A percentile compares a stretch with the other conserved stretches of the same genome.
phyloP scores from a whole-genome alignment of 2,329 filamentous ascomycete species.

The Annulohypoxylon truncatum region DNA sequence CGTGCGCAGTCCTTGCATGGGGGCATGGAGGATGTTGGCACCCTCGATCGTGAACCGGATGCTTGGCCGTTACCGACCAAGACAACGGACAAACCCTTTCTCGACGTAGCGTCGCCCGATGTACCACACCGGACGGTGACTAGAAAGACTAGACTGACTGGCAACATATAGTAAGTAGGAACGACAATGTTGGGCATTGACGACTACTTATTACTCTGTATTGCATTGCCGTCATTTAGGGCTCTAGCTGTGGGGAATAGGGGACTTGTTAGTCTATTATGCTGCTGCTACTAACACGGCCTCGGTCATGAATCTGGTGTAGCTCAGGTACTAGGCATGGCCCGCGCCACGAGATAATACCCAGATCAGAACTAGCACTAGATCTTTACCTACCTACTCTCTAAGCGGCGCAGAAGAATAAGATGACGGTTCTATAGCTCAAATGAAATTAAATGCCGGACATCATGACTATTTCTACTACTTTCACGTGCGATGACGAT shows the following conservation, averaged over 20 bases:
- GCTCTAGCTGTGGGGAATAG: not conserved
- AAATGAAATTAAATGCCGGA: not conserved
- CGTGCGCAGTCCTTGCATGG: conserved; percentile 4
- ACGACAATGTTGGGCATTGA: not conserved
- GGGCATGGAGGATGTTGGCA: not conserved
- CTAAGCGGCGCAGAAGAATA: not conserved
- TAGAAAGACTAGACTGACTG: not conserved
- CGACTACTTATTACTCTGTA: not conserved
- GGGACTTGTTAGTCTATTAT: not conserved
- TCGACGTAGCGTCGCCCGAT: not conserved
- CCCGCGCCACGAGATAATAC: not conserved
- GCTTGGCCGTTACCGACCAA: not conserved
- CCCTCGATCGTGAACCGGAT: conserved; percentile 10
- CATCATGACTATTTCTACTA: not conserved
- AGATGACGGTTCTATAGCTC: not conserved
- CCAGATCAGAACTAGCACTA: not conserved
- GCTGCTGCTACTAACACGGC: not conserved
- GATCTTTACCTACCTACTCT: not conserved
- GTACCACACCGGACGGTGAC: not conserved
- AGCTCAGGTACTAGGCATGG: not conserved
- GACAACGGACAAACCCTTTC: conserved; percentile 1
- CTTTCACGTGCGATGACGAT: conserved; percentile 27
- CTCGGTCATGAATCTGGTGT: not conserved
- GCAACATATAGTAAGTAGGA: not conserved
- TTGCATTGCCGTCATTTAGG: not conserved